A percentile compares a stretch with the other conserved stretches of the same genome.
Evolutionary conservation across 2,329 filamentous ascomycete genomes (phyloP).

Genomic region (Aspergillus cejpii): DNA sequence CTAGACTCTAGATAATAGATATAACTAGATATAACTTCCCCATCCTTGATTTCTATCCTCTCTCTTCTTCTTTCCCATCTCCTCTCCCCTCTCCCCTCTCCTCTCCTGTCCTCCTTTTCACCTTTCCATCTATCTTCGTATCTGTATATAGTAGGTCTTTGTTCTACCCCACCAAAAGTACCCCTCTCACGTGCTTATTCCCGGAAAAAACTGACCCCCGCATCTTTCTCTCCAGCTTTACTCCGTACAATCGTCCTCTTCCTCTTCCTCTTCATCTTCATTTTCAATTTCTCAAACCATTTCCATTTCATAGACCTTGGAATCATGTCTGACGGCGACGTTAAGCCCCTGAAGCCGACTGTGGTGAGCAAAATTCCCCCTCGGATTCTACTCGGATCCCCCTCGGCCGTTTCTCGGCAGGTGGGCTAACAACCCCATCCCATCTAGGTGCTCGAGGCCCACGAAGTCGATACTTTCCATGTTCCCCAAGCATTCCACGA

Average conservation of each 20-base stretch:
- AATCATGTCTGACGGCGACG: conserved; percentile 36
- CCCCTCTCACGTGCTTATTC: neutral
- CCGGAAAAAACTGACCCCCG: too few species aligned
- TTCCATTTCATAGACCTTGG: conserved; percentile 4
- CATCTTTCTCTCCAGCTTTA: too few species aligned
- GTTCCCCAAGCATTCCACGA: conserved; percentile 52
- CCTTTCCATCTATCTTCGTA: too few species aligned
- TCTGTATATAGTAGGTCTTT: neutral
- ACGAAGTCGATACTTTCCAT: conserved; percentile 47
- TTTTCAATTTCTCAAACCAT: neutral
- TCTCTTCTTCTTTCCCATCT: neutral
- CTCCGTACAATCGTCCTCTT: too few species aligned
- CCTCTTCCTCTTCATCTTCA: neutral
- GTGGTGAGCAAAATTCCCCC: conserved; percentile 35
- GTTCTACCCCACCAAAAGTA: conserved; percentile 1
- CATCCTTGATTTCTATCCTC: too few species aligned
- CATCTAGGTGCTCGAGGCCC: conserved; percentile 42
- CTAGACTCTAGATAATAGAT: too few species aligned
- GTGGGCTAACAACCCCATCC: conserved; percentile 10
- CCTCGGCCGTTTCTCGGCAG: conserved; percentile 1
- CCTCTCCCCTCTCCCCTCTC: conserved; percentile 1
- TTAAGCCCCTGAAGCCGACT: conserved; percentile 30
- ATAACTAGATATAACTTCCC: too few species aligned
- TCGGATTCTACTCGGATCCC: neutral
- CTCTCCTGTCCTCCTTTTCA: conserved; percentile 6